These are phyloP conservation scores for Periconia digitata DNA, from an alignment of 2,329 filamentous ascomycete species.

Conservation along the genomic window DNA sequence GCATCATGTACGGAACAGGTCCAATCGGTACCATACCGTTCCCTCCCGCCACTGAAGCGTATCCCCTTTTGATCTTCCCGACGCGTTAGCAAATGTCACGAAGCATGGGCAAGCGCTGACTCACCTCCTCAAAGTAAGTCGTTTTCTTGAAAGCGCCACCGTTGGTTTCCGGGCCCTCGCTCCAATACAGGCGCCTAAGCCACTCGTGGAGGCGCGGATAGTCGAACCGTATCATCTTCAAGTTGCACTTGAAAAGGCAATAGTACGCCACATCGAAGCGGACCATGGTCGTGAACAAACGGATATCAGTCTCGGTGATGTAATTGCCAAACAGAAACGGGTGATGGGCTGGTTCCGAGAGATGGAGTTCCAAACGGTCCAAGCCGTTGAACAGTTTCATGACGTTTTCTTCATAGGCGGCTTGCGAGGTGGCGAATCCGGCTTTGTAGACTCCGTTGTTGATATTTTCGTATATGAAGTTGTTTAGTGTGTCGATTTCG, in stretches of 20 bases:
- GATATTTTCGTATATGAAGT: conserved; percentile 72
- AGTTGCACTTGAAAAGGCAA: conserved; percentile 71
- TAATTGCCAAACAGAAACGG: conserved; percentile 74
- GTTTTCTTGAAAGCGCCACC: conserved; percentile 33
- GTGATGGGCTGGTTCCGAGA: conserved; percentile 52
- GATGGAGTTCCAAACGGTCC: conserved; percentile 73
- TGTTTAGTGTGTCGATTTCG: conserved; percentile 75
- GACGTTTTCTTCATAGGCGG: conserved; percentile 79
- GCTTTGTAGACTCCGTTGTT: conserved; percentile 61
- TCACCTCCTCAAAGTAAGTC: conserved; percentile 30
- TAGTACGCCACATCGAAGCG: conserved; percentile 58
- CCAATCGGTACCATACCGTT: conserved; percentile 25
- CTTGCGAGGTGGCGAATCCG: conserved; percentile 82
- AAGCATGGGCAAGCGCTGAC: background rate
- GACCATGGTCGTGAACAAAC: conserved; percentile 59
- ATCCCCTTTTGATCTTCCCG: conserved; percentile 33
- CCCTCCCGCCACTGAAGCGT: conserved; percentile 24
- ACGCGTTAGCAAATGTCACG: background rate
- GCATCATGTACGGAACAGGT: conserved; percentile 18
- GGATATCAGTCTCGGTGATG: conserved; percentile 52
- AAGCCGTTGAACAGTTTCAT: conserved; percentile 72
- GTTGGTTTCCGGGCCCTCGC: conserved; percentile 37
- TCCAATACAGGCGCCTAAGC: conserved; percentile 85
- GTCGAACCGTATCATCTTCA: conserved; percentile 79
- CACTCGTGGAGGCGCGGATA: conserved; percentile 80